Conservation (phyloP, 202 grass and related monocot genomes). For the Tripidium arundinaceum region DNA sequence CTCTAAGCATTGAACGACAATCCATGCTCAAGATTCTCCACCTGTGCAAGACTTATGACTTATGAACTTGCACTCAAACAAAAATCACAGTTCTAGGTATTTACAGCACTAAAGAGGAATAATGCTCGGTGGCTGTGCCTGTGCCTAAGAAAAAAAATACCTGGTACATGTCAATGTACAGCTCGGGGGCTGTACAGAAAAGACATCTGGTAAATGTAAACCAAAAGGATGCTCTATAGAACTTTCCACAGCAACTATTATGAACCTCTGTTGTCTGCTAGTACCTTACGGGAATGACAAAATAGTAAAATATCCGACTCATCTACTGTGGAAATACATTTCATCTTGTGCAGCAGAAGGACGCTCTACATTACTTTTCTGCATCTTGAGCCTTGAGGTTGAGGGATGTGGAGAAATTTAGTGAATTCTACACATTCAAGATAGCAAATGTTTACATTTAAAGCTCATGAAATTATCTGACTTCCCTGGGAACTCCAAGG, state of each 20-base stretch:
- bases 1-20: background rate
- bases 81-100: background rate
- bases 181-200: background rate
- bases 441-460: background rate
- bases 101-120: background rate
- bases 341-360: background rate
- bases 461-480: background rate
- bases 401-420: background rate
- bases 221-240: background rate
- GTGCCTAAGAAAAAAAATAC: background rate
- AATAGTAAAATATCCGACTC: background rate
- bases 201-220: background rate
- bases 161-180: background rate
- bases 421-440: background rate
- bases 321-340: background rate
- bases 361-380: background rate
- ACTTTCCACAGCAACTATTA: background rate
- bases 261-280: background rate
- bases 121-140: no score
- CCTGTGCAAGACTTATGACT: background rate
- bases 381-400: background rate
- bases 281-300: background rate
- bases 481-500: background rate
- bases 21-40: background rate
- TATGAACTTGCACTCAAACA: background rate